phyloP scores from a whole-genome alignment of 1,284 basidiomycete species.

The Ustilago lituana region DNA sequence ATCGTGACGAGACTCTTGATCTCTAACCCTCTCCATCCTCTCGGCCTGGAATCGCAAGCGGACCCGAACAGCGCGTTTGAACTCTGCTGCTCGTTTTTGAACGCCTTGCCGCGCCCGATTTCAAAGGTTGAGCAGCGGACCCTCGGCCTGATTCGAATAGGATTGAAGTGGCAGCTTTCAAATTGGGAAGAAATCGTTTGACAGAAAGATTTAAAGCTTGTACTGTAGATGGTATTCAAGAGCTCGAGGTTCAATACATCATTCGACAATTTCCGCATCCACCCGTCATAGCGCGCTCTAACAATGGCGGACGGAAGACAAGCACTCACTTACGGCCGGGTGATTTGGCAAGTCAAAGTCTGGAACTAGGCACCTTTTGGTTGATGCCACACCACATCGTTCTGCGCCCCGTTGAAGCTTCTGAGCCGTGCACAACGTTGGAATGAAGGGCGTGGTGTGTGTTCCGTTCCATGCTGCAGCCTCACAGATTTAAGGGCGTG shows the following conservation, averaged over 20 bases:
- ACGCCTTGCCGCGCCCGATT: background rate
- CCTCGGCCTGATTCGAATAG: background rate
- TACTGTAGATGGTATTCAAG: background rate
- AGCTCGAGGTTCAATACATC: no score
- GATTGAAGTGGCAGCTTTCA: background rate
- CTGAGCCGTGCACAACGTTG: no score
- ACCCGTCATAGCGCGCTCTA: background rate
- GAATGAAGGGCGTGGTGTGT: no score
- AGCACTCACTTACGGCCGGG: no score
- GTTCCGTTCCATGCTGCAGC: no score
- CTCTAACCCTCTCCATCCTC: conserved; percentile 1
- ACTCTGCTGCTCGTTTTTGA: background rate
- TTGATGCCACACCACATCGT: no score
- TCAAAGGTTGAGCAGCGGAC: background rate
- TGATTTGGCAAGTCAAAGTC: no score
- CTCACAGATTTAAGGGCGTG: no score
- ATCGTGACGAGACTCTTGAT: conserved; percentile 13
- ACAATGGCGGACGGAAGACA: no score
- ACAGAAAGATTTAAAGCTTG: background rate
- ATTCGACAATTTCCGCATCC: conserved; percentile 3
- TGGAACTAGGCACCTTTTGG: no score
- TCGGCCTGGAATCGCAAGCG: conserved; percentile 13
- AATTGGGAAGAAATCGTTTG: no score
- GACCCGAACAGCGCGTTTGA: conserved; percentile 2
- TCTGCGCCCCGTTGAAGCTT: no score